A percentile compares a stretch with the other conserved stretches of the same genome.
Evolutionary conservation across 2,329 filamentous ascomycete genomes (phyloP).

Genomic region (Colletotrichum falcatum): DNA sequence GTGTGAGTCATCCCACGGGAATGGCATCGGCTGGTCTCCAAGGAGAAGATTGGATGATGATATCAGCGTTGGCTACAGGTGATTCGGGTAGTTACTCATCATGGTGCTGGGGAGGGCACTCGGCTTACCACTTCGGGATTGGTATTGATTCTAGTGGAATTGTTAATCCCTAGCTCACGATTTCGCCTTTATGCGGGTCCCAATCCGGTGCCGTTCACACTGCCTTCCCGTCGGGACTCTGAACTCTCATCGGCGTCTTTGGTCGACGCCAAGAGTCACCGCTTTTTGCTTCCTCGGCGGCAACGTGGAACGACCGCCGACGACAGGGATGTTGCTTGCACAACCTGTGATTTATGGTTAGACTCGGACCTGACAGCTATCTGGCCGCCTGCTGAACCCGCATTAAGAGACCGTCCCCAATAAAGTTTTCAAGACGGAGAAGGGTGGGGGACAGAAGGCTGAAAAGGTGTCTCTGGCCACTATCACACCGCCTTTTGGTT

Average conservation of each 20-base stretch:
- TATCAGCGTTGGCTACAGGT: background rate
- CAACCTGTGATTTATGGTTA: background rate
- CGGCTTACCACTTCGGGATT: background rate
- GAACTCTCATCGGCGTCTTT: background rate
- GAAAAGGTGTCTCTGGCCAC: too few species aligned
- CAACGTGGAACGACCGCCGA: background rate
- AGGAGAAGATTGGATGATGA: background rate
- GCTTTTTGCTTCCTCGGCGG: background rate
- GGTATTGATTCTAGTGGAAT: background rate
- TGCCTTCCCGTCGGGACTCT: background rate
- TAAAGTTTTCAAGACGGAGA: too few species aligned
- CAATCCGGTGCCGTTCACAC: accelerated
- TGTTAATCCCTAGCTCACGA: background rate
- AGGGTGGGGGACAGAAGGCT: too few species aligned
- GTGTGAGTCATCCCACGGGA: background rate
- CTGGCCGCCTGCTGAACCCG: background rate
- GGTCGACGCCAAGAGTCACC: background rate
- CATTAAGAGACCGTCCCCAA: too few species aligned
- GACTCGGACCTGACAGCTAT: background rate
- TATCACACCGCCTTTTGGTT: background rate
- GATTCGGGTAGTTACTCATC: background rate
- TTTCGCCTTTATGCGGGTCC: background rate
- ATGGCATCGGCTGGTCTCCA: background rate
- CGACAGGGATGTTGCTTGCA: background rate
- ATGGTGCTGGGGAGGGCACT: background rate